Conservation (phyloP, 306 rosid genomes). For the Parietaria judaica region DNA sequence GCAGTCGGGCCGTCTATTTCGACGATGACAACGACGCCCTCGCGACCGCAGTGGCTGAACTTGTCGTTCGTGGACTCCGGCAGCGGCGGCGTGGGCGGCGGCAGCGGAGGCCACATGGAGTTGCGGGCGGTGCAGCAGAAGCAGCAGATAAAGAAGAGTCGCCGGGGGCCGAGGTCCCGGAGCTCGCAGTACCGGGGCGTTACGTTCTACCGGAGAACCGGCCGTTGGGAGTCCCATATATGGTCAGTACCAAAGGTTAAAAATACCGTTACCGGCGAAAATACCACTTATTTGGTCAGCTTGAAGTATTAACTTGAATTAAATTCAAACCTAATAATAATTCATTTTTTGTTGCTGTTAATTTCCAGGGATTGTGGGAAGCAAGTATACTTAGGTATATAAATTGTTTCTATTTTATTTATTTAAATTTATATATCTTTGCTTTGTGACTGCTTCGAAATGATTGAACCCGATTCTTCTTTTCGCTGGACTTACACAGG, state of each 20-base stretch:
- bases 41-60: conserved; percentile 41
- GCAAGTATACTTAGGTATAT: conserved; percentile 47
- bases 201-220: conserved; percentile 53
- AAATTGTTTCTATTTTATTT: neutral
- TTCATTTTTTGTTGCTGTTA: neutral
- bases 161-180: conserved; percentile 52
- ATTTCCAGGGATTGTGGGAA: conserved; percentile 50
- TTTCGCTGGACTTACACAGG: conserved; percentile 17
- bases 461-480: neutral
- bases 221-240: conserved; percentile 67
- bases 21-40: conserved; percentile 12
- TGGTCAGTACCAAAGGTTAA: conserved; percentile 21
- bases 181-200: conserved; percentile 62
- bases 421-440: neutral
- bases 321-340: neutral
- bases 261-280: neutral
- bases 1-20: conserved; percentile 14
- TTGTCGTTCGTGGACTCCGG: conserved; percentile 30
- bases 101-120: conserved; percentile 18
- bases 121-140: conserved; percentile 32
- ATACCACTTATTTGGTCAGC: neutral
- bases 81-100: neutral
- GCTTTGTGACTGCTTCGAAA: neutral
- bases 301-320: neutral
- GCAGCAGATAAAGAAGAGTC: conserved; percentile 32